phyloP scores from a whole-genome alignment of 1,139 yeast species.

The Pichia sp. region DNA sequence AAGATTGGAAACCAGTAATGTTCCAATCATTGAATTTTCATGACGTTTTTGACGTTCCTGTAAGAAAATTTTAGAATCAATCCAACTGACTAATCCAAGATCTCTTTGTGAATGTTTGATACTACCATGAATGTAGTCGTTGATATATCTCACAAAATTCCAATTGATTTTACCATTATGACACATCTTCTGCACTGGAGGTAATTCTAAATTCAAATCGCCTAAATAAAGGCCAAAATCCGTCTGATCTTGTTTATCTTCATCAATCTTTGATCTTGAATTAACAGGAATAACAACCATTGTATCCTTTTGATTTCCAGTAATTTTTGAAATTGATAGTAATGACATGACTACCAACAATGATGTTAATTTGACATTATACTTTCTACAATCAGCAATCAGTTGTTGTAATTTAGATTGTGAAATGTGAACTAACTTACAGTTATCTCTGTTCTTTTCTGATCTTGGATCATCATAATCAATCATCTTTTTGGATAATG shows the following conservation, averaged over 20 bases:
- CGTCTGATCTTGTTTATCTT: neutral
- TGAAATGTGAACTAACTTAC: constrained; percentile 11
- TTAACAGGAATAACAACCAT: constrained; percentile 16
- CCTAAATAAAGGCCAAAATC: constrained; percentile 18
- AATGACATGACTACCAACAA: constrained; percentile 13
- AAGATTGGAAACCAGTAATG: constrained; percentile 15
- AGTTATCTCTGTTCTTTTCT: constrained; percentile 2
- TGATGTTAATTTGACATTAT: constrained; percentile 19
- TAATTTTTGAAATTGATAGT: constrained; percentile 13
- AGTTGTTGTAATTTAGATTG: constrained; percentile 3
- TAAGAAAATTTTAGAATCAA: constrained; percentile 13
- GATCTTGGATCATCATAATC: neutral
- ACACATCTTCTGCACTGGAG: constrained; percentile 9
- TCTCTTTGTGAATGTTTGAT: constrained; percentile 12
- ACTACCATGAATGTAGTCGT: constrained; percentile 13
- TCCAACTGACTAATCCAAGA: constrained; percentile 12
- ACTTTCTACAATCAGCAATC: constrained; percentile 7
- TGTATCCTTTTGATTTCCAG: constrained; percentile 13
- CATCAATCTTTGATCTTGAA: constrained; percentile 9
- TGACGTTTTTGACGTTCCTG: constrained; percentile 3
- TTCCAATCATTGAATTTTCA: constrained; percentile 8
- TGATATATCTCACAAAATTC: constrained; percentile 16
- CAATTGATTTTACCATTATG: constrained; percentile 12
- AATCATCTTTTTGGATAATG: constrained; percentile 9
- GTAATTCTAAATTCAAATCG: constrained; percentile 13